Percentiles rank a stretch among this genome's conserved stretches.
These are phyloP conservation scores for Nidula niveotomentosa DNA, from an alignment of 1,284 basidiomycete genomes.

Conservation along the genomic window DNA sequence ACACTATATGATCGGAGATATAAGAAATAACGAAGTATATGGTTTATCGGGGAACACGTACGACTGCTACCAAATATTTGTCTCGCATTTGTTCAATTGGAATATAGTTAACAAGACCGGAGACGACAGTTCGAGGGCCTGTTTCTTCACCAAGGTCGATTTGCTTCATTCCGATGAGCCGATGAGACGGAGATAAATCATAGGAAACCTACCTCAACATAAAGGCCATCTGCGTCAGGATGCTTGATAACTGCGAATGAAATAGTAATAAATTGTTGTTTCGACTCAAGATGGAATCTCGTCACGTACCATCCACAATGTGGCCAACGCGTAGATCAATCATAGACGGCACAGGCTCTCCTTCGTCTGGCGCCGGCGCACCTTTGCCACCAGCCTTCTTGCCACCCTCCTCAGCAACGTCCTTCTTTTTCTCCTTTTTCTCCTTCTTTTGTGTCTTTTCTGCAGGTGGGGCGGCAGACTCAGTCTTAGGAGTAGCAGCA, in stretches of 20 bases:
- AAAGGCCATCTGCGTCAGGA: conserved; percentile 92
- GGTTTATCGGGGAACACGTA: conserved; percentile 32
- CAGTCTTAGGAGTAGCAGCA: conserved; percentile 11
- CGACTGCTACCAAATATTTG: conserved; percentile 84
- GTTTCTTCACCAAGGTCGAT: conserved; percentile 94
- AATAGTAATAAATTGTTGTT: not conserved
- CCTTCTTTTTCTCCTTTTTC: conserved; percentile 50
- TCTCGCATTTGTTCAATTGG: conserved; percentile 92
- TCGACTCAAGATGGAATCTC: not conserved
- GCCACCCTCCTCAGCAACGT: conserved; percentile 37
- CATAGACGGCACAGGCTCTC: conserved; percentile 88
- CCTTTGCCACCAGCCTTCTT: conserved; percentile 44
- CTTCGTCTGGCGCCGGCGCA: conserved; percentile 59
- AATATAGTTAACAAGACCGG: conserved; percentile 93
- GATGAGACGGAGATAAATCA: conserved; percentile 2
- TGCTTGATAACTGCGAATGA: conserved; percentile 79
- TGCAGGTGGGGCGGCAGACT: conserved; percentile 11
- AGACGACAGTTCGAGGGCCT: conserved; percentile 92
- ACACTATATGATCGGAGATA: conserved; percentile 47
- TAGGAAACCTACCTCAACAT: conserved; percentile 68
- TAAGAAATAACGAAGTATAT: not conserved
- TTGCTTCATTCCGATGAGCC: conserved; percentile 49
- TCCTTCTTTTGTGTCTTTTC: conserved; percentile 42
- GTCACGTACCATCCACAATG: conserved; percentile 79
- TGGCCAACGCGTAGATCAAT: conserved; percentile 91